Evolutionary conservation across 2,329 filamentous ascomycete genomes (phyloP), one percentile per base, ranked within the genome.

Genomic region (Penicillium griseofulvum): DNA sequence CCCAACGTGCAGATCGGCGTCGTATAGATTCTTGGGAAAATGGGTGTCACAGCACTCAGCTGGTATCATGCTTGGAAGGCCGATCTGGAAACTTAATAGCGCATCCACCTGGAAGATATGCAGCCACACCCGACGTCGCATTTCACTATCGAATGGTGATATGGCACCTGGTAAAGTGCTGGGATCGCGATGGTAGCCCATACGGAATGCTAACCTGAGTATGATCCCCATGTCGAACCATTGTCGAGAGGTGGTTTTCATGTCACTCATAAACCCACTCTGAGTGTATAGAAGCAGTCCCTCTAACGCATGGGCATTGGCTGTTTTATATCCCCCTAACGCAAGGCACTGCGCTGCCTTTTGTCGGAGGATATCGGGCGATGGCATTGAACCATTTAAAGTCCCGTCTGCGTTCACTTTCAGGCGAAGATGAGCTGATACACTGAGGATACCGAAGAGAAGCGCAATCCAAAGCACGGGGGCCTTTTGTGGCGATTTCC

Each of bases 111-210:
- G 82, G 16, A 66, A 59, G 7, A 73, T 59, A 11, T 65, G 63
- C 4, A 67, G 60, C 75, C 75, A 78, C 5, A 70, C 51, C 8
- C 75, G 69, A 5, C 74, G 63, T 31, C 75, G 64, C 65, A 77
- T 81, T 67, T 86, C 83, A 14, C 78, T 81, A 54, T 81, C 75
- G 54, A 83, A 84, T 1, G 78, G 72, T 0, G 78, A 74, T 44
- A 84, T 79, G 4, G 10, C 16, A 42, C 73, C 73, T 2, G 78
- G 68, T 59, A 81, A 80, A 22, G 80, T 77, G 3, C 66, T 74
- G 11, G 81, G 74, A 62, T 85, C 83, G 37, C 83, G 75, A 66
- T 85, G 83, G 57, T 83, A 80, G n/a, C 82, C 83, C 79, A 84
- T 84, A 24, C 80, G 74, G 75, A 84, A 82, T 2, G 83, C 82